These are phyloP conservation scores for Sugiyamaella xylanicola DNA, from an alignment of 1,139 yeast species.

Conservation along the genomic window DNA sequence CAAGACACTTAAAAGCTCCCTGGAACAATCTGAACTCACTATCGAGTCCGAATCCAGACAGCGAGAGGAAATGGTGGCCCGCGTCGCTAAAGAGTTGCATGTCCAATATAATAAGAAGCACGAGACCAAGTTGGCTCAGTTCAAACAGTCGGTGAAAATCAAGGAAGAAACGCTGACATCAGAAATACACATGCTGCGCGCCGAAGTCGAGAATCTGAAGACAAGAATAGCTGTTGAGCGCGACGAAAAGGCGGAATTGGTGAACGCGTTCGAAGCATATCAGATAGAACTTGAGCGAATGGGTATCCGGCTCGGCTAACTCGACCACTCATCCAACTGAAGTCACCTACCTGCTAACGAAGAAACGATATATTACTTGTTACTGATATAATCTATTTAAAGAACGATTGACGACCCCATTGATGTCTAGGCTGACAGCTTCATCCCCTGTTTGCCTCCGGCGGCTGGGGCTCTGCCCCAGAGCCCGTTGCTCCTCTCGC, in stretches of 20 bases:
- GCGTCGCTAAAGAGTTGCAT: constrained; percentile 66
- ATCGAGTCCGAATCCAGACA: constrained; percentile 50
- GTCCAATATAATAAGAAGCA: constrained; percentile 71
- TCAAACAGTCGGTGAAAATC: constrained; percentile 32
- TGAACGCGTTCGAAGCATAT: constrained; percentile 54
- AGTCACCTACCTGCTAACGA: too few relatives aligned
- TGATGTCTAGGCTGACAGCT: too few relatives aligned
- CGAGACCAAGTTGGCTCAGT: constrained; percentile 59
- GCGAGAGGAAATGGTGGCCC: constrained; percentile 48
- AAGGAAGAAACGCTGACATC: constrained; percentile 17
- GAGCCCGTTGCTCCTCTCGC: too few relatives aligned
- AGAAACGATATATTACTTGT: background rate
- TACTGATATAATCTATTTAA: too few relatives aligned
- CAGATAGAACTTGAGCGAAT: constrained; percentile 9
- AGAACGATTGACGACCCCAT: too few relatives aligned
- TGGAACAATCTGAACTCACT: constrained; percentile 30
- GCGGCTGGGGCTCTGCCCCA: background rate
- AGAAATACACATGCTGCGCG: constrained; percentile 41
- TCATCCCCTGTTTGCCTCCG: background rate
- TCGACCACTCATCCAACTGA: background rate
- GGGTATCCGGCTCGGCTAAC: constrained; percentile 6
- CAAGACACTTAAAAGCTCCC: constrained; percentile 27
- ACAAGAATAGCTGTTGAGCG: constrained; percentile 51
- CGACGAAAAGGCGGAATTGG: constrained; percentile 57
- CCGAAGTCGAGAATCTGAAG: constrained; percentile 27